Percentiles rank a stretch among this genome's conserved stretches.
phyloP scores from a whole-genome alignment of 768 basidiomycete genomes.

The Mycena albidolilacea region DNA sequence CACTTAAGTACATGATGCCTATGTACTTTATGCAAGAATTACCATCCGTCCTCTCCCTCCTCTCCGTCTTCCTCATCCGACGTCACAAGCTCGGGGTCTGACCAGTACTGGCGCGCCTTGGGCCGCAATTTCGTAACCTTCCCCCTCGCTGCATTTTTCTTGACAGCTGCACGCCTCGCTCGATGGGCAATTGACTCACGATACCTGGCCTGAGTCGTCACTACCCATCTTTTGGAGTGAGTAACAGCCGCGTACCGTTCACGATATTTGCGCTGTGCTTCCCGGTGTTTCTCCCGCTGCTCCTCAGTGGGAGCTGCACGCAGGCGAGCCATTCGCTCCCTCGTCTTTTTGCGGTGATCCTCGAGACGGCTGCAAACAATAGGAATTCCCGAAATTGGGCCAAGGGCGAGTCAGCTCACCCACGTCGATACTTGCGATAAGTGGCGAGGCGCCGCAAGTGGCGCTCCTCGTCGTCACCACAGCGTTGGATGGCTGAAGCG shows the following conservation, averaged over 20 bases:
- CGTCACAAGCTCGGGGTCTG: background rate
- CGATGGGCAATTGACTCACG: constrained; percentile 18
- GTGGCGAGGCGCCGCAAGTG: background rate
- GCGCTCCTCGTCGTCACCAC: background rate
- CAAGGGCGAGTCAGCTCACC: background rate
- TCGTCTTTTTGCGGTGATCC: background rate
- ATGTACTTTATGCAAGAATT: background rate
- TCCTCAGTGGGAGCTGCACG: background rate
- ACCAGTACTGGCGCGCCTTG: constrained; percentile 24
- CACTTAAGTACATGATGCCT: background rate
- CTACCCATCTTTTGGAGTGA: too few relatives aligned
- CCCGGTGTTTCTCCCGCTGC: background rate
- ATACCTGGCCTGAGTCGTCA: background rate
- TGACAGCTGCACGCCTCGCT: background rate
- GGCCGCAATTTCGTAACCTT: constrained; percentile 4
- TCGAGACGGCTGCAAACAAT: background rate
- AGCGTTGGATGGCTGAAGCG: background rate
- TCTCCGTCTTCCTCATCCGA: constrained; percentile 20
- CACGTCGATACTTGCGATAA: background rate
- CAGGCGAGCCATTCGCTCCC: constrained; percentile 5
- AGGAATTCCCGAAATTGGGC: too few relatives aligned
- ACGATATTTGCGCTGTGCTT: constrained; percentile 8
- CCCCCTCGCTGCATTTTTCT: background rate
- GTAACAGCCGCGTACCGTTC: constrained; percentile 4
- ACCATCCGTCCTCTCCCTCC: background rate